Evolutionary conservation across 345 rosid species (phyloP).

Genomic region (Raphanus sativus): DNA sequence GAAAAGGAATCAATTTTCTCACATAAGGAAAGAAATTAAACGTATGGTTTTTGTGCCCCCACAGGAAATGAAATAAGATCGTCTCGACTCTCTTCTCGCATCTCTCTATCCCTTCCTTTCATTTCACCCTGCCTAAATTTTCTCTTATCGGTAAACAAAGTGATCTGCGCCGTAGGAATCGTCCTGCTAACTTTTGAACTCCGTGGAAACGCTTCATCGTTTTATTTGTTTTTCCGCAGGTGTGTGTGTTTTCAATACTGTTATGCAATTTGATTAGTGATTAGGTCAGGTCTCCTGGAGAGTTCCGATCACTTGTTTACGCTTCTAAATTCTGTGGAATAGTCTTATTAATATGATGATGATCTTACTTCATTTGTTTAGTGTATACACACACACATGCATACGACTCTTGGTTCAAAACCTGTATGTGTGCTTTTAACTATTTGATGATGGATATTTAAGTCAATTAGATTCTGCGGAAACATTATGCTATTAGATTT

Average conservation of each 20-base stretch:
- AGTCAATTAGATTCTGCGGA: constrained; percentile 13
- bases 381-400: background rate
- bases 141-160: too few relatives aligned
- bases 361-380: background rate
- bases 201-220: too few relatives aligned
- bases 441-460: background rate
- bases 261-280: background rate
- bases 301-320: background rate
- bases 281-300: background rate
- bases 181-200: background rate
- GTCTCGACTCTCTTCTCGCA: background rate
- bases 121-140: too few relatives aligned
- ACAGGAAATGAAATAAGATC: background rate
- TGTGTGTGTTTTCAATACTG: background rate
- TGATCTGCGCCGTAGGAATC: too few relatives aligned
- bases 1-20: background rate
- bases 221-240: background rate
- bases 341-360: background rate
- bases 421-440: background rate
- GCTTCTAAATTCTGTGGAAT: background rate
- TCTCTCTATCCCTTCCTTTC: background rate
- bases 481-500: too few relatives aligned
- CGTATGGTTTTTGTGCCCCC: background rate
- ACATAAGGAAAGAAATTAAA: background rate
- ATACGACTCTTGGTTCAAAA: background rate